Conservation (phyloP, 129 eudicot genomes). For the Lactuca saligna region DNA sequence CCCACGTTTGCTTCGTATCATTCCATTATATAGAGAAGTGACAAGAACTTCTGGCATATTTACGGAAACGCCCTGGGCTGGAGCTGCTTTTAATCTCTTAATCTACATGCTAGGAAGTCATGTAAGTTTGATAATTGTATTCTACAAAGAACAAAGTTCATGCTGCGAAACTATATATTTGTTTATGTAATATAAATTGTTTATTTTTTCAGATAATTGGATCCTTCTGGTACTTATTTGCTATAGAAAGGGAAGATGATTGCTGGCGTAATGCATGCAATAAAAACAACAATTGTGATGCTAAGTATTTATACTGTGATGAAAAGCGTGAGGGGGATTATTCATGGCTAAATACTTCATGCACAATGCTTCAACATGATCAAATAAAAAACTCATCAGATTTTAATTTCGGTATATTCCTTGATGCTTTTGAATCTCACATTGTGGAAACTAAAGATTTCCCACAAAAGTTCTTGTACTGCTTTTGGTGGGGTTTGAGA, state of each 20-base stretch:
- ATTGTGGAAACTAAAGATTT: slow-evolving; percentile 52
- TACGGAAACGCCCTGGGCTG: slow-evolving; percentile 88
- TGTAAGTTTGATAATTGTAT: slow-evolving; percentile 44
- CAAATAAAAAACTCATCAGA: slow-evolving; percentile 29
- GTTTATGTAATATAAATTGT: neutral
- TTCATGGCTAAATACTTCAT: slow-evolving; percentile 35
- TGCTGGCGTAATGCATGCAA: slow-evolving; percentile 66
- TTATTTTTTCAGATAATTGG: slow-evolving; percentile 29
- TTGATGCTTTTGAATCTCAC: slow-evolving; percentile 62
- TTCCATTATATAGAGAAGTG: slow-evolving; percentile 66
- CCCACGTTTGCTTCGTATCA: slow-evolving; percentile 63
- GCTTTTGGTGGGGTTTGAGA: slow-evolving; percentile 96
- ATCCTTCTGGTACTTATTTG: slow-evolving; percentile 67
- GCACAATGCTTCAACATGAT: slow-evolving; percentile 44
- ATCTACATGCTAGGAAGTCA: slow-evolving; percentile 87
- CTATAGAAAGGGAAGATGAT: slow-evolving; percentile 60
- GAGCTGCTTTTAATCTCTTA: slow-evolving; percentile 83
- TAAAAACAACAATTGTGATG: neutral
- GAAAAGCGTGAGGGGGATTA: slow-evolving; percentile 6
- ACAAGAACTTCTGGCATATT: slow-evolving; percentile 70
- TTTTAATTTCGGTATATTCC: slow-evolving; percentile 76
- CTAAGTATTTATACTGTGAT: slow-evolving; percentile 46
- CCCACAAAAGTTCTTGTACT: slow-evolving; percentile 48
- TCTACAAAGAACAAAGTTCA: neutral
- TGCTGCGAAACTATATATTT: neutral